Percentiles rank a stretch among this genome's conserved stretches.
These are phyloP conservation scores for Talaromyces amestolkiae DNA, from an alignment of 2,329 filamentous ascomycete species.

Conservation along the genomic window DNA sequence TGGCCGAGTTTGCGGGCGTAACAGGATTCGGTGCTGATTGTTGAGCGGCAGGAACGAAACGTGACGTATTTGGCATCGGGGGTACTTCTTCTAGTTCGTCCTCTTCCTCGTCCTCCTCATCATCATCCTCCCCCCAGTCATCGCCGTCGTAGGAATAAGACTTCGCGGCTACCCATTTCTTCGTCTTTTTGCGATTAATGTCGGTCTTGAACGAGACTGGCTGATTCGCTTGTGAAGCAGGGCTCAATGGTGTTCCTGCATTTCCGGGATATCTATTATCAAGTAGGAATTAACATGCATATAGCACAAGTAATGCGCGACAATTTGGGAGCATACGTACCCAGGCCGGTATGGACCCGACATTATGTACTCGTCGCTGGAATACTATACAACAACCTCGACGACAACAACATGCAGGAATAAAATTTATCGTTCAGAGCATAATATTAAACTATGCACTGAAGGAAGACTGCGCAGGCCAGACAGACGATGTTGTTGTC, in stretches of 20 bases:
- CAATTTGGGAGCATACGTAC: slow-evolving; percentile 12
- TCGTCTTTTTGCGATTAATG: slow-evolving; percentile 83
- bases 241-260: slow-evolving; percentile 28
- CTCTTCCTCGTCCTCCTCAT: slow-evolving; percentile 52
- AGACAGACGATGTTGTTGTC: background rate
- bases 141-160: slow-evolving; percentile 84
- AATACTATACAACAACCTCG: background rate
- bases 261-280: slow-evolving; percentile 17
- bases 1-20: background rate
- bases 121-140: slow-evolving; percentile 76
- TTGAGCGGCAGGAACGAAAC: slow-evolving; percentile 18
- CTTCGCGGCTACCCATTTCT: slow-evolving; percentile 93
- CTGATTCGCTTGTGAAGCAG: slow-evolving; percentile 34
- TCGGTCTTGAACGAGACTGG: slow-evolving; percentile 72
- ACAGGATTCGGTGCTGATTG: background rate
- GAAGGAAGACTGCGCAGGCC: background rate
- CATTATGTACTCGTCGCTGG: slow-evolving; percentile 11
- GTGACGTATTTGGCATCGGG: slow-evolving; percentile 30
- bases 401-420: background rate
- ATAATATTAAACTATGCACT: background rate
- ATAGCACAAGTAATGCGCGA: background rate
- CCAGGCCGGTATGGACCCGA: slow-evolving; percentile 17
- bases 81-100: slow-evolving; percentile 18
- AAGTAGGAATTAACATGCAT: background rate
- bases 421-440: background rate